Conservation (phyloP, 2,329 filamentous ascomycete species). For the Alternaria consortialis region DNA sequence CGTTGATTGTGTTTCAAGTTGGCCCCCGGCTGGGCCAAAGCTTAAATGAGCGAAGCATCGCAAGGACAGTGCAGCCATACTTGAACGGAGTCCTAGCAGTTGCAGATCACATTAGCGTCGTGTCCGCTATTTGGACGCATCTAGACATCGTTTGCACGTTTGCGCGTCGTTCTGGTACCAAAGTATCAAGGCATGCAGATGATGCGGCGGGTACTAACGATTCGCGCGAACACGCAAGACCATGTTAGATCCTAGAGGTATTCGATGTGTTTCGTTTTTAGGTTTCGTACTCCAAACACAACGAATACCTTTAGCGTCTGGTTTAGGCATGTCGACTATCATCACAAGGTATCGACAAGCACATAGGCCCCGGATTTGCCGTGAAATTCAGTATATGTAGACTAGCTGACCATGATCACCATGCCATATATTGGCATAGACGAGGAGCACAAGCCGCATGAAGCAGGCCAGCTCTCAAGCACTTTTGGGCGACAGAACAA, state of each 20-base stretch:
- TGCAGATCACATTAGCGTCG: not conserved
- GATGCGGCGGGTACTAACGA: not conserved
- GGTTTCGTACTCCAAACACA: too few relatives aligned
- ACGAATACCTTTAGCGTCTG: too few relatives aligned
- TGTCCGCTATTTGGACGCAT: not conserved
- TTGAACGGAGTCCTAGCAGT: not conserved
- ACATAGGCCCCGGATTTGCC: not conserved
- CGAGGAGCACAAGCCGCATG: not conserved
- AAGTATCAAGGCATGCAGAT: not conserved
- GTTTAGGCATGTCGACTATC: not conserved
- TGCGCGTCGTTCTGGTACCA: not conserved
- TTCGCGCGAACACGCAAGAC: not conserved
- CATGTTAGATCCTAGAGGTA: not conserved
- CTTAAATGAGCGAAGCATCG: conserved; percentile 13
- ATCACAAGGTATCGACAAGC: not conserved
- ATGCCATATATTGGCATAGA: conserved; percentile 8
- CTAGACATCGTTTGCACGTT: not conserved
- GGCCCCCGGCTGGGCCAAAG: conserved; percentile 7
- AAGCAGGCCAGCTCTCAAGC: not conserved
- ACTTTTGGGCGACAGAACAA: not conserved
- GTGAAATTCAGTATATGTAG: conserved; percentile 6
- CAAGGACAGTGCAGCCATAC: not conserved
- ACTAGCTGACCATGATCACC: conserved; percentile 18
- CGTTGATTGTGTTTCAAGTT: conserved; percentile 3
- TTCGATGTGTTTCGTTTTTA: too few relatives aligned